Evolutionary conservation across 345 rosid genomes (phyloP).

Genomic region (Lepidium aucheri): DNA sequence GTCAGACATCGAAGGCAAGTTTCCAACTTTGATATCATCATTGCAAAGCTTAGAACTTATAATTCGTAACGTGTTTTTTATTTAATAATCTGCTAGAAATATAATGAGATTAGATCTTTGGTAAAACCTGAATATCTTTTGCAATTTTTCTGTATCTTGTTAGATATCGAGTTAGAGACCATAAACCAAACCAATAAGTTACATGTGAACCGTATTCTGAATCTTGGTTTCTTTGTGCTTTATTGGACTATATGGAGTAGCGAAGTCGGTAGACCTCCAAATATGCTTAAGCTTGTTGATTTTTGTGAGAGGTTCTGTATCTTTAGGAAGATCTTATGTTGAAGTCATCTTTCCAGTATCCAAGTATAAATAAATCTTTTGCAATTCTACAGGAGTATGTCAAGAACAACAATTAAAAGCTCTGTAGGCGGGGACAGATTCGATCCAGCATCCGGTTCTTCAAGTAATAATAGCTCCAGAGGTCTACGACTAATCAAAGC

Average conservation of each 20-base stretch:
- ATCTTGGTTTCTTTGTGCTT: not conserved
- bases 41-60: not conserved
- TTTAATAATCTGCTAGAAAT: not conserved
- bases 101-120: not conserved
- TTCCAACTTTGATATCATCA: not conserved
- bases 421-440: constrained; percentile 38
- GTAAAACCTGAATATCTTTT: not conserved
- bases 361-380: not conserved
- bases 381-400: constrained; percentile 38
- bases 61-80: not conserved
- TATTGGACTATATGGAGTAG: not conserved
- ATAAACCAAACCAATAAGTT: not conserved
- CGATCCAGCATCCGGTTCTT: constrained; percentile 46
- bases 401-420: constrained; percentile 49
- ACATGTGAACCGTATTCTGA: not conserved
- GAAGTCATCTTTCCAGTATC: not conserved
- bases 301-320: not conserved
- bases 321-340: not conserved
- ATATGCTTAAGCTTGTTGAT: not conserved
- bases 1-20: constrained; percentile 35
- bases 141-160: not conserved
- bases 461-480: constrained; percentile 29
- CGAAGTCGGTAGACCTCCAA: not conserved
- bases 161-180: not conserved
- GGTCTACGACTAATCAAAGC: constrained; percentile 58